Evolutionary conservation across 768 basidiomycete species (phyloP), one percentile per base, ranked within the genome.

Genomic region (Kwoniella heveanensis): DNA sequence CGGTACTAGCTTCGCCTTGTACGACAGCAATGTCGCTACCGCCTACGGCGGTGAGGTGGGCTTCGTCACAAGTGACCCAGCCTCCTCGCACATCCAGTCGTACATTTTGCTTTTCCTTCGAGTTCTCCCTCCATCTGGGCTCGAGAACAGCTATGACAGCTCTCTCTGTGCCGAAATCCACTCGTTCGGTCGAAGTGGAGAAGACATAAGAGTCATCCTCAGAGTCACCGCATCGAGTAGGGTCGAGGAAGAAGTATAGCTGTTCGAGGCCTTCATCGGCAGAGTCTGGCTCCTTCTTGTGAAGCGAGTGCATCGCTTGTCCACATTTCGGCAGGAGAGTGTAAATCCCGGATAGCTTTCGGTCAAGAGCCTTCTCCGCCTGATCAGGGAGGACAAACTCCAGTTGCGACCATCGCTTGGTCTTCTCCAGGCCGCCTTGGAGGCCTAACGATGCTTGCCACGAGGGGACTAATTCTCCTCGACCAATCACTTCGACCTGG

Each of bases 361-460:
- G 87, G 77, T 95, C 93, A 29, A 78, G 64, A 90, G 85, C 57
- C 51, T 46, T 44, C 6, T 50, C 82, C 6, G 71, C 65, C 30
- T 84, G 83, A 9, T 79, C 70, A 0, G 85, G 82, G 2, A 89
- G 85, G n/a, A 83, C 80, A 36, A 97, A 81, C 67, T 86, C 82
- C 26, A 96, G 67, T 57, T 84, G 81, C 0, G 90, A 85, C 77
- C 87, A 86, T 15, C 94, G 88, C 67, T 81, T 81, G 73, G 86
- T 86, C 50, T 87, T 86, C 61, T 84, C 86, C 80, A 87, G 88
- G 47, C 87, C 84, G 10, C 86, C 85, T 8, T 83, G 85, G 24
- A 96, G 82, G 6, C 92, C 93, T 27, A 97, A 84, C 26, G 87
- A 85, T 19, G 87, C 85, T 72, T 91, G 88, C 92, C 93, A 97